Evolutionary conservation across 2,329 filamentous ascomycete genomes (phyloP).

Genomic region (Fusarium subtropicale): DNA sequence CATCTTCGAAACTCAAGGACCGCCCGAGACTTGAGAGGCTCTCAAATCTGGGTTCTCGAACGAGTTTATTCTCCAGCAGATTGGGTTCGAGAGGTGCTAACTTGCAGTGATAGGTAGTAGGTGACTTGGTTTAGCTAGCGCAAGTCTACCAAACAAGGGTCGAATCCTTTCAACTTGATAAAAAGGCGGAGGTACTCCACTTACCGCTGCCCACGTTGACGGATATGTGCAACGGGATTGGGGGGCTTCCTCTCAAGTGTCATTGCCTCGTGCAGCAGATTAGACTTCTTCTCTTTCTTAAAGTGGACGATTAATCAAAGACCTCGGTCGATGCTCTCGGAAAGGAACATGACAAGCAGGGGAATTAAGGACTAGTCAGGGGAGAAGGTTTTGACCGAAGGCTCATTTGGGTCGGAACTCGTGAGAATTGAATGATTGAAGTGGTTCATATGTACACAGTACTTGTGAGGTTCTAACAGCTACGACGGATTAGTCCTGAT

Average conservation of each 20-base stretch:
- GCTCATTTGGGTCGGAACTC: constrained; percentile 21
- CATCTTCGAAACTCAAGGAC: constrained; percentile 2
- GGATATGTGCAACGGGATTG: constrained; percentile 38
- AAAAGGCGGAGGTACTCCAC: constrained; percentile 33
- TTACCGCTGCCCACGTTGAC: constrained; percentile 38
- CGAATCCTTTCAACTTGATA: constrained; percentile 9
- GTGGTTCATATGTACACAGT: not conserved
- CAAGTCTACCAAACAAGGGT: constrained; percentile 5
- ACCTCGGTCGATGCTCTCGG: constrained; percentile 40
- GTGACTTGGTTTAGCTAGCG: constrained; percentile 14
- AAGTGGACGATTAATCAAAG: constrained; percentile 20
- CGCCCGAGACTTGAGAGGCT: constrained; percentile 17
- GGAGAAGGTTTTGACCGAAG: constrained; percentile 26
- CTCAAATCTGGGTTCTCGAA: constrained; percentile 11
- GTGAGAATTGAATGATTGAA: not conserved
- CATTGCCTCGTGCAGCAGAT: constrained; percentile 18
- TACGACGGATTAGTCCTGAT: not conserved
- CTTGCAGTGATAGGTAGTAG: not conserved
- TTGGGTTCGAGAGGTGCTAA: constrained; percentile 13
- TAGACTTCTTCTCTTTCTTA: constrained; percentile 1
- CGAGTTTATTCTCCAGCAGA: constrained; percentile 7
- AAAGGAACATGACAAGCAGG: constrained; percentile 12
- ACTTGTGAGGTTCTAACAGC: not conserved
- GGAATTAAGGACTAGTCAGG: constrained; percentile 22
- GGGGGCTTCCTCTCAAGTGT: constrained; percentile 9